Conservation (phyloP, 805 yeast species). For the Teunomyces aglyptinius region DNA sequence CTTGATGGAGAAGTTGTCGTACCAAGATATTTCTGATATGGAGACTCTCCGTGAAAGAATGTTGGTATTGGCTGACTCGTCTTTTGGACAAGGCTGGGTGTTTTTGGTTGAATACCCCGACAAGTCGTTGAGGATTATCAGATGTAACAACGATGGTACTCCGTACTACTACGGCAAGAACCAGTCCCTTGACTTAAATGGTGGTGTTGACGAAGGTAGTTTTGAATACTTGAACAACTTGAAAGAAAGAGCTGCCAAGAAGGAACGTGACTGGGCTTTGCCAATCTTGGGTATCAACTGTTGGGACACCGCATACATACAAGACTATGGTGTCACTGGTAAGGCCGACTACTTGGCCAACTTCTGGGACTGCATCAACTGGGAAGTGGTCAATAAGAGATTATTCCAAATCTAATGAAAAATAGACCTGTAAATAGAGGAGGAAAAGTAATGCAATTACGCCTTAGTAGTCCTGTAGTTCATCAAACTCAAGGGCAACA, state of each 20-base stretch:
- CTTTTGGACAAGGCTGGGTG: constrained; percentile 72
- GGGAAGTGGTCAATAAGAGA: constrained; percentile 69
- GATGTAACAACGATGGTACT: constrained; percentile 72
- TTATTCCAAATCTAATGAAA: constrained; percentile 31
- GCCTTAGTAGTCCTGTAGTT: constrained; percentile 7
- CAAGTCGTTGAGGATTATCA: constrained; percentile 53
- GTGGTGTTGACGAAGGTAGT: constrained; percentile 59
- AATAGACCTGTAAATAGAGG: constrained; percentile 3
- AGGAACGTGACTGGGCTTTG: constrained; percentile 58
- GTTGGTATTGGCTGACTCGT: constrained; percentile 48
- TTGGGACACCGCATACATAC: constrained; percentile 87
- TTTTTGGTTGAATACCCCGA: constrained; percentile 65
- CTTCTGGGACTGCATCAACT: constrained; percentile 76
- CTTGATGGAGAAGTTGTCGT: constrained; percentile 36
- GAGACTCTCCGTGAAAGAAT: constrained; percentile 53
- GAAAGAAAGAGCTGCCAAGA: constrained; percentile 38
- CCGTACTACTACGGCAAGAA: constrained; percentile 69
- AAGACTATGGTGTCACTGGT: constrained; percentile 81
- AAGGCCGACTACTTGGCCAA: constrained; percentile 68
- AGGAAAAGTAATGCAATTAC: background rate
- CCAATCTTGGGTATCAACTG: constrained; percentile 76
- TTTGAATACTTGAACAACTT: constrained; percentile 45
- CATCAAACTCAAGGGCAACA: constrained; percentile 21
- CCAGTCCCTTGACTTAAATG: constrained; percentile 74
- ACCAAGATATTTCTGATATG: constrained; percentile 35